phyloP scores from a whole-genome alignment of 1,284 basidiomycete species.

The Sporisorium sorghi region DNA sequence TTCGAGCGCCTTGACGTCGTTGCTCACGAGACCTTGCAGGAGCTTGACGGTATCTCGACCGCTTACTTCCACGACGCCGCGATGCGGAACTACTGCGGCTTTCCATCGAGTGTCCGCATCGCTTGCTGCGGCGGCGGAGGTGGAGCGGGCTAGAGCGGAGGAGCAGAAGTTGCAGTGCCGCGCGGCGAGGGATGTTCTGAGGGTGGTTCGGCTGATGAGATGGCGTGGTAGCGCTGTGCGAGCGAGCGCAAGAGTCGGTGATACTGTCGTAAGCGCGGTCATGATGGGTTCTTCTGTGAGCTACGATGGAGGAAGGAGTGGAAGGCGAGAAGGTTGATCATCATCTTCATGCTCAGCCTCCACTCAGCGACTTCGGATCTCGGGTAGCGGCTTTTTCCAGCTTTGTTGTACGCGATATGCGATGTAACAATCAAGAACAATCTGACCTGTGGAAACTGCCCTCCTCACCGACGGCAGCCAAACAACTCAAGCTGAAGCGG shows the following conservation, averaged over 20 bases:
- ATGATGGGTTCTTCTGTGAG: background rate
- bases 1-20: conserved; percentile 71
- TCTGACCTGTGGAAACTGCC: too few species aligned
- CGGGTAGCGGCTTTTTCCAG: too few species aligned
- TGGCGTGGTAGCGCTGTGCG: background rate
- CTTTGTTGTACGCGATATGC: too few species aligned
- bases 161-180: conserved; percentile 19
- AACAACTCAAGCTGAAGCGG: too few species aligned
- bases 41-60: conserved; percentile 87
- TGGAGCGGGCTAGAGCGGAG: background rate
- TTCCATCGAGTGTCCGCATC: conserved; percentile 14
- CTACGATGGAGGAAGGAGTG: background rate
- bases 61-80: conserved; percentile 77
- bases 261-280: background rate
- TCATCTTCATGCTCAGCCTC: conserved; percentile 2
- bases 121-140: too few species aligned
- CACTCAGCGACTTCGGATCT: background rate
- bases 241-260: background rate
- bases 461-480: too few species aligned
- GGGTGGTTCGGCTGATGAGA: background rate
- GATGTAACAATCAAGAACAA: background rate
- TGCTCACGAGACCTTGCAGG: conserved; percentile 84
- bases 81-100: conserved; percentile 35
- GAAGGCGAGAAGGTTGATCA: conserved; percentile 1
- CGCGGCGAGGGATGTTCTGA: background rate